Conservation (phyloP, 345 rosid species). For the Geranium rotundifolium region DNA sequence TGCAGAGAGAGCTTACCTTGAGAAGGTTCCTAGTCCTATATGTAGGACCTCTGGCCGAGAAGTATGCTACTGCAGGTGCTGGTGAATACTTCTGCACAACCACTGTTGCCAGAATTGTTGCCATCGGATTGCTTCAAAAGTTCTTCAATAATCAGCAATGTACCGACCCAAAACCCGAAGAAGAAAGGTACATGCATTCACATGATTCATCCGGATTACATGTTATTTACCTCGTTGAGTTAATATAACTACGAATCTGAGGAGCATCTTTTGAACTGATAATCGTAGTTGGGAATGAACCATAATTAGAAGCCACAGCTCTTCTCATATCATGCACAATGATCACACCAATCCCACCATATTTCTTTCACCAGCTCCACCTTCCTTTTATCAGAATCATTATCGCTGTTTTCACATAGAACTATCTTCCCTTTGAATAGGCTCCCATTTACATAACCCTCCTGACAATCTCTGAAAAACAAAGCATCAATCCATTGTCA, state of each 20-base stretch:
- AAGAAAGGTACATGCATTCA: too few relatives aligned
- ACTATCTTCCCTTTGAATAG: slow-evolving; percentile 56
- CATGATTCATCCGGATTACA: too few relatives aligned
- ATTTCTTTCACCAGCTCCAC: slow-evolving; percentile 27
- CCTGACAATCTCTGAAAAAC: slow-evolving; percentile 38
- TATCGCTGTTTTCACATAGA: slow-evolving; percentile 37
- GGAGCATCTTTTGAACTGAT: slow-evolving; percentile 44
- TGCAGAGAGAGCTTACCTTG: slow-evolving; percentile 35
- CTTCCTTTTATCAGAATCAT: slow-evolving; percentile 13
- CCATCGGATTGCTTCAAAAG: slow-evolving; percentile 47
- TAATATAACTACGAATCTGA: slow-evolving; percentile 44
- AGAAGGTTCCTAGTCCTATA: slow-evolving; percentile 46
- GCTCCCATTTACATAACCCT: slow-evolving; percentile 29
- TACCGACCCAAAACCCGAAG: too few relatives aligned
- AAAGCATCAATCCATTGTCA: not conserved
- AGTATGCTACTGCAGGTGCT: slow-evolving; percentile 55
- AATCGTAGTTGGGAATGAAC: slow-evolving; percentile 35
- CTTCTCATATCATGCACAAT: slow-evolving; percentile 34
- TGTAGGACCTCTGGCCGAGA: slow-evolving; percentile 80
- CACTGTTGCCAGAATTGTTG: slow-evolving; percentile 48
- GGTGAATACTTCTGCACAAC: slow-evolving; percentile 42
- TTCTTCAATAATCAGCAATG: too few relatives aligned
- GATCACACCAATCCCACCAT: slow-evolving; percentile 51
- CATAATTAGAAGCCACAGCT: slow-evolving; percentile 32
- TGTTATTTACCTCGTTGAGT: slow-evolving; percentile 42